These are phyloP conservation scores for Hyaloperonospora arabidopsidis DNA, from an alignment of 352 stramenopile species.

Conservation along the genomic window DNA sequence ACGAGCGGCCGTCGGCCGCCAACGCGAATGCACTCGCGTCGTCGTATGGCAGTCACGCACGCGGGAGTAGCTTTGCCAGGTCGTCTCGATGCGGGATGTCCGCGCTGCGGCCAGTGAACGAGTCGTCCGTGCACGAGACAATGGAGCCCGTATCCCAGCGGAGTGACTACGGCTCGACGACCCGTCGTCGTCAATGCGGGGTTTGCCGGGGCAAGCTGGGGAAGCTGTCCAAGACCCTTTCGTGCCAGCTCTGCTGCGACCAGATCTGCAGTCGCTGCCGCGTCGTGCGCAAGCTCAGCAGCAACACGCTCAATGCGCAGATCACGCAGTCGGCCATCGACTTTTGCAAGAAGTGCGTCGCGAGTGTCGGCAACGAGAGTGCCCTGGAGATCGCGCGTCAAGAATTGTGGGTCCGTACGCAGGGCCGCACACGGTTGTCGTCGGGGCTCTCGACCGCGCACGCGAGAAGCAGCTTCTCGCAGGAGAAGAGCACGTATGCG, in stretches of 20 bases:
- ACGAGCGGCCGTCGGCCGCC: slow-evolving; percentile 24
- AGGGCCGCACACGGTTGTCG: slow-evolving; percentile 29
- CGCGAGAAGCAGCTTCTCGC: slow-evolving; percentile 27
- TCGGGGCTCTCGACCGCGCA: slow-evolving; percentile 20
- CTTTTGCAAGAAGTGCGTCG: slow-evolving; percentile 63
- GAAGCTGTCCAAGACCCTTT: slow-evolving; percentile 25
- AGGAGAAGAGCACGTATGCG: slow-evolving; percentile 38
- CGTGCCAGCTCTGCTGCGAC: slow-evolving; percentile 40
- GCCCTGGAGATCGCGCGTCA: slow-evolving; percentile 51
- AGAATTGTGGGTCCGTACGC: slow-evolving; percentile 39
- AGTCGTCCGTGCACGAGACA: slow-evolving; percentile 17
- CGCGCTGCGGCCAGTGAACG: slow-evolving; percentile 23
- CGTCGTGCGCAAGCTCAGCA: slow-evolving; percentile 39
- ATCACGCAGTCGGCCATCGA: slow-evolving; percentile 40
- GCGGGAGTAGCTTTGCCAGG: slow-evolving; percentile 8
- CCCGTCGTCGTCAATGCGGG: slow-evolving; percentile 21
- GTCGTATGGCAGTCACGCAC: slow-evolving; percentile 9
- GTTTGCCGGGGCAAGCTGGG: slow-evolving; percentile 31
- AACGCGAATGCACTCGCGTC: neutral
- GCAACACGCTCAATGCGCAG: slow-evolving; percentile 32
- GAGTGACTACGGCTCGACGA: slow-evolving; percentile 20
- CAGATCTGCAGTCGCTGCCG: slow-evolving; percentile 40
- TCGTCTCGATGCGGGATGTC: slow-evolving; percentile 21
- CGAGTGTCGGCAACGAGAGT: slow-evolving; percentile 43
- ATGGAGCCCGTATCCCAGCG: slow-evolving; percentile 22